Base-by-base conservation (phyloP, 441 rosid species). In the Erysimum pusillum region DNA sequence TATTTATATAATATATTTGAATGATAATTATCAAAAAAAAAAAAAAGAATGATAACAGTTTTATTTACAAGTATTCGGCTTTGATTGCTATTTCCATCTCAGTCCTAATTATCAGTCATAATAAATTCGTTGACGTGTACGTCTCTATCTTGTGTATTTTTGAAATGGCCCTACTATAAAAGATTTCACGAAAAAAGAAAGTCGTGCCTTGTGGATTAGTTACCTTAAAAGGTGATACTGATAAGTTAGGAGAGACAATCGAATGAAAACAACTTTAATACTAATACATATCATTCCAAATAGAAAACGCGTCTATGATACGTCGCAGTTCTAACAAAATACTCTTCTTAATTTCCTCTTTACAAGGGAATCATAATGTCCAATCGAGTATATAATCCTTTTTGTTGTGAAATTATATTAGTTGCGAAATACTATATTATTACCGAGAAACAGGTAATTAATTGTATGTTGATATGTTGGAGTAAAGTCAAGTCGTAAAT, bases 151-250 rank as follows among this genome's bases (percentile, higher is more conserved):
- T 28, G 73, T 51, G 49, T 52, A 36, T 22, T 44, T 42, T 53
- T 53, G 22, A 20, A 15, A 54, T 18, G 75, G 65, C 8, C 75
- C 79, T 62, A 34, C 60, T 39, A 17, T 7, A 11, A 7, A n/a
- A 54, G 9, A 3, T 77, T 70, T 69, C 75, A 68, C 59, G 75
- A 39, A 71, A 77, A 48, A 63, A 35, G 80, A 77, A 77, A 71
- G 76, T 71, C 60, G 76, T 71, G 76, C 67, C 52, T 38, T 71
- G 61, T 48, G 62, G 67, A 63, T 64, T 39, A 56, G 39, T 9
- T 46, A 22, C 54, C 71, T 46, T 25, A 63, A 63, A 76, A 63
- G 64, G 49, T 35, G 59, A 25, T 44, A 44, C 18, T 48, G 75
- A 51, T 69, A 42, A 59, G 69, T 39, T 61, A 68, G 48, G 69